Evolutionary conservation across 2,329 filamentous ascomycete species (phyloP).

Genomic region (Zelopaecilomyces penicillatus): DNA sequence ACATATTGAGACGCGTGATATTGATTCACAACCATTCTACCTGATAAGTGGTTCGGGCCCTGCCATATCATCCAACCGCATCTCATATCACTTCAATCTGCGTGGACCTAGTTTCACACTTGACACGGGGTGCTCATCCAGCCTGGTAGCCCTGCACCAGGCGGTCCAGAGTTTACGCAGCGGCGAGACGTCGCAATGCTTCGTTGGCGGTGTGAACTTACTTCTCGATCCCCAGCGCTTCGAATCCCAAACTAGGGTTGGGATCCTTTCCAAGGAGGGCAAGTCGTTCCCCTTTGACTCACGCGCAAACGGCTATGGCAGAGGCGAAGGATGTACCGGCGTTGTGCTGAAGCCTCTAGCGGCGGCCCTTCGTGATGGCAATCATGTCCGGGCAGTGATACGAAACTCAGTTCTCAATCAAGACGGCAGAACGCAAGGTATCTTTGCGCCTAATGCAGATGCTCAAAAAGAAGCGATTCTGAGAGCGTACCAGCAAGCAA

Average conservation of each 20-base stretch:
- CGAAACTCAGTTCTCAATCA: slow-evolving; percentile 28
- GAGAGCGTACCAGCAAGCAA: slow-evolving; percentile 24
- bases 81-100: neutral
- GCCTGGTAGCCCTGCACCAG: slow-evolving; percentile 38
- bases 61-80: slow-evolving; percentile 1
- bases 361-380: slow-evolving; percentile 33
- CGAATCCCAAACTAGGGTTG: slow-evolving; percentile 15
- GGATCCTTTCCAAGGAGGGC: slow-evolving; percentile 17
- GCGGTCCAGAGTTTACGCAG: slow-evolving; percentile 26
- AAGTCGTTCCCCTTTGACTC: slow-evolving; percentile 30
- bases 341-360: slow-evolving; percentile 34
- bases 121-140: slow-evolving; percentile 43
- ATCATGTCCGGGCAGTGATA: slow-evolving; percentile 27
- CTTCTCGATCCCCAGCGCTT: slow-evolving; percentile 16
- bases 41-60: slow-evolving; percentile 9
- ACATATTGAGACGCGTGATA: slow-evolving; percentile 16
- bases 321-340: slow-evolving; percentile 36
- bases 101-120: slow-evolving; percentile 23
- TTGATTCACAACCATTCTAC: slow-evolving; percentile 32
- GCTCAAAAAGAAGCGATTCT: slow-evolving; percentile 30
- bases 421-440: slow-evolving; percentile 34
- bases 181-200: slow-evolving; percentile 25
- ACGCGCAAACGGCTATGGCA: slow-evolving; percentile 38
- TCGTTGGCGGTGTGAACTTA: slow-evolving; percentile 22
- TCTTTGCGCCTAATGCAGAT: slow-evolving; percentile 25